phyloP scores from a whole-genome alignment of 179 eudicot species.

The Gypsophila paniculata region DNA sequence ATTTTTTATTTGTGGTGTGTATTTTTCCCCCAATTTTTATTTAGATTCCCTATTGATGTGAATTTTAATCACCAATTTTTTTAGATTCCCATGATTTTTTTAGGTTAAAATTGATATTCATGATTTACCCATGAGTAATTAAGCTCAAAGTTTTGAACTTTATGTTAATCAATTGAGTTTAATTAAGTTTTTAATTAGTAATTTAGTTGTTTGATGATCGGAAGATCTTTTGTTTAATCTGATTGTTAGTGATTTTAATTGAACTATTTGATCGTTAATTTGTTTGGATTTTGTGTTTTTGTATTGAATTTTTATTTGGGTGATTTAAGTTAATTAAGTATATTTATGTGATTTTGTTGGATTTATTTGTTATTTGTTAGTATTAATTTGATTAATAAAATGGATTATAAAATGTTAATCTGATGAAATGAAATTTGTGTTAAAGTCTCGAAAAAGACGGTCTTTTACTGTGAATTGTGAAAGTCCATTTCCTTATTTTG shows the following conservation, averaged over 20 bases:
- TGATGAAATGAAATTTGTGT: slow-evolving; percentile 24
- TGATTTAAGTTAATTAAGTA: neutral
- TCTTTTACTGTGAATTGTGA: too few species aligned
- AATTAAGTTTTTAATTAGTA: slow-evolving; percentile 7
- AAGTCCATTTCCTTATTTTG: too few species aligned
- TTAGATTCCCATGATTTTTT: slow-evolving; percentile 3
- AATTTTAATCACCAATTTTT: neutral
- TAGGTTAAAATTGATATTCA: slow-evolving; percentile 8
- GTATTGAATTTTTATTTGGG: neutral
- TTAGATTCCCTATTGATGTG: neutral
- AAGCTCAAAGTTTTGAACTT: slow-evolving; percentile 14
- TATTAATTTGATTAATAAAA: neutral
- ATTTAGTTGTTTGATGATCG: neutral
- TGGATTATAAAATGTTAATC: neutral
- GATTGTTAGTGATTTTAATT: slow-evolving; percentile 9
- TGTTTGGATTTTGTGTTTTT: neutral
- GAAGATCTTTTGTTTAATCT: slow-evolving; percentile 15
- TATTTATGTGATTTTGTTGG: neutral
- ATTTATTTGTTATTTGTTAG: slow-evolving; percentile 13
- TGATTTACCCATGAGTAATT: slow-evolving; percentile 8
- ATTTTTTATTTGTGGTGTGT: neutral
- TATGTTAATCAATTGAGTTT: slow-evolving; percentile 14
- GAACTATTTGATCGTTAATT: slow-evolving; percentile 10
- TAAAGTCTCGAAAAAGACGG: too few species aligned
- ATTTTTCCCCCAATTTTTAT: neutral